Evolutionary conservation across 164 flowering plant species (phyloP), one percentile per base, ranked within the genome.

Genomic region (Paratinospora sagittata): DNA sequence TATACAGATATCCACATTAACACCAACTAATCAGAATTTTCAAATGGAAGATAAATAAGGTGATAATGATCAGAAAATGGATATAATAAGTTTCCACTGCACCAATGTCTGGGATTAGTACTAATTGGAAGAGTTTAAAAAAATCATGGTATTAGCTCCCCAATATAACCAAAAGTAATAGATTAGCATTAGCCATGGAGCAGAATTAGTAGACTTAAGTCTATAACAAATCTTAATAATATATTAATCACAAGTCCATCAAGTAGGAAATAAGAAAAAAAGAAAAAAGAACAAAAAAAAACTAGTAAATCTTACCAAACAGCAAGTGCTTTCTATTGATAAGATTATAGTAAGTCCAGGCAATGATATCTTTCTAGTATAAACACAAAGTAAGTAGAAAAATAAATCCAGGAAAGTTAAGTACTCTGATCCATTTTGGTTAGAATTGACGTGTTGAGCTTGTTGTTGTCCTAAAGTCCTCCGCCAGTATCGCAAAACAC

Each of bases 351-450:
- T 6, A n/a, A 30, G 34, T 30, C 34, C 34, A 30, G 3, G 4
- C 4, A 4, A 30, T 30, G 34, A 2, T 30, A 30, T 30, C 2
- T 30, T 30, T 30, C 34, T 30, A 30, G 34, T 57, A 21, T 33
- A 12, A 61, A 70, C 66, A 55, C 23, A 41, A 55, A 39, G 45
- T 57, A 33, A 39, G 13, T 27, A 70, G 47, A 36, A 27, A 36
- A 27, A 45, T 19, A 63, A 47, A 57, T 27, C 23, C 27, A 57
- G 45, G 71, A 65, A 75, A 45, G 73, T 68, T 70, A 16, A 52
- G 52, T 84, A 82, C 85, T 74, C 74, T 80, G 74, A 74, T 82
- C 85, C 87, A 84, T 84, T 60, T 58, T 41, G 66, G 36, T 75
- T 37, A n/a, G 27, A 61, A 74, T 45, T 61, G 76, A 65, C 6